These are phyloP conservation scores for Pelargonium hybrid DNA, from an alignment of 441 rosid species.

Conservation along the genomic window DNA sequence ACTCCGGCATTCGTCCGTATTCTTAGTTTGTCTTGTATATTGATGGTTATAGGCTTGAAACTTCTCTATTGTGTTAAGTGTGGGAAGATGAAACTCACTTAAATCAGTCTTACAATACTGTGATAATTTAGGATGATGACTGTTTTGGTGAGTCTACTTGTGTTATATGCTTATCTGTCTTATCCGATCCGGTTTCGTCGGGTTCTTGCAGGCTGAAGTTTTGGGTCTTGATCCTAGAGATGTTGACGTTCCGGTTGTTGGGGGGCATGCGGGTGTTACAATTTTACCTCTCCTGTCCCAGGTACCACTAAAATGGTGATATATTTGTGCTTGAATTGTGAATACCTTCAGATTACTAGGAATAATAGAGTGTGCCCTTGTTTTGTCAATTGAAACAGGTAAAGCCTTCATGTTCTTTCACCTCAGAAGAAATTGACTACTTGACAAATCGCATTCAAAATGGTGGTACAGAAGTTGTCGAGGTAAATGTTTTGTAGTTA, in stretches of 20 bases:
- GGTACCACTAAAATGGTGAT: constrained; percentile 22
- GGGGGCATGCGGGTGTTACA: constrained; percentile 83
- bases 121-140: background rate
- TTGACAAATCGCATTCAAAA: constrained; percentile 76
- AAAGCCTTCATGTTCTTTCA: constrained; percentile 62
- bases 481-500: constrained; percentile 23
- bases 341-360: background rate
- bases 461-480: constrained; percentile 89
- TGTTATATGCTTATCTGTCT: background rate
- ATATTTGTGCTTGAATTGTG: too few species aligned
- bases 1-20: background rate
- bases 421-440: constrained; percentile 51
- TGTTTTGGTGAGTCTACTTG: background rate
- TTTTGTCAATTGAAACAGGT: constrained; percentile 28
- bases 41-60: background rate
- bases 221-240: constrained; percentile 63
- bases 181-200: too few species aligned
- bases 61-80: too few species aligned
- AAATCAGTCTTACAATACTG: too few species aligned
- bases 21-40: background rate
- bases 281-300: constrained; percentile 75
- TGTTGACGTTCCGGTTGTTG: constrained; percentile 76
- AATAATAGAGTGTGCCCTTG: background rate
- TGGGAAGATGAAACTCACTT: too few species aligned
- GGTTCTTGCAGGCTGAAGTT: constrained; percentile 47